These are phyloP conservation scores for Agrocybe pediades DNA, from an alignment of 768 basidiomycete genomes.

Conservation along the genomic window DNA sequence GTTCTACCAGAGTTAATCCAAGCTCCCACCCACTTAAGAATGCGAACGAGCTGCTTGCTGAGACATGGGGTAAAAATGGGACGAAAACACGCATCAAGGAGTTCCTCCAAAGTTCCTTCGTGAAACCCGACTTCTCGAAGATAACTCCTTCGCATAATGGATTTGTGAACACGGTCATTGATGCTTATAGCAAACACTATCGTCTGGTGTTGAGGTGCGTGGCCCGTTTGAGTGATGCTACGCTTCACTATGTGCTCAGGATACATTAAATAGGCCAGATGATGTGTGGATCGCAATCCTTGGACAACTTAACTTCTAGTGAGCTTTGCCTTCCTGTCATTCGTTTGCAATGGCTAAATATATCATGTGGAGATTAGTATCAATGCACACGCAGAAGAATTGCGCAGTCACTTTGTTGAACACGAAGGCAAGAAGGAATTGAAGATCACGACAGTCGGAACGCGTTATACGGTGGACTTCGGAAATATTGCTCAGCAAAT, in stretches of 20 bases:
- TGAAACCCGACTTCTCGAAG: background rate
- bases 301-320: slow-evolving; percentile 36
- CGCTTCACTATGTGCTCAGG: background rate
- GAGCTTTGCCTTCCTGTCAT: slow-evolving; percentile 18
- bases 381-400: slow-evolving; percentile 34
- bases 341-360: slow-evolving; percentile 10
- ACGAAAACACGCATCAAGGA: background rate
- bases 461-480: slow-evolving; percentile 30
- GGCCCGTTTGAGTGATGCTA: background rate
- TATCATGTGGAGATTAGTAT: slow-evolving; percentile 17
- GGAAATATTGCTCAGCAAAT: slow-evolving; percentile 28
- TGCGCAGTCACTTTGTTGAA: slow-evolving; percentile 29
- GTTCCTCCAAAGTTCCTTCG: slow-evolving; percentile 3
- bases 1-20: background rate
- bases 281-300: slow-evolving; percentile 42
- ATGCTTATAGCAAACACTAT: slow-evolving; percentile 16
- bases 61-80: background rate
- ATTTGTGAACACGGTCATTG: slow-evolving; percentile 12
- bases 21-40: background rate
- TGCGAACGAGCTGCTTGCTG: background rate
- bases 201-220: slow-evolving; percentile 13
- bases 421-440: slow-evolving; percentile 33
- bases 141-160: slow-evolving; percentile 6
- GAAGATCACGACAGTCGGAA: slow-evolving; percentile 18
- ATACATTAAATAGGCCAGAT: slow-evolving; percentile 13